A percentile compares a stretch with the other conserved stretches of the same genome.
phyloP scores from a whole-genome alignment of 768 basidiomycete species.

The Leccinum uliginosum region DNA sequence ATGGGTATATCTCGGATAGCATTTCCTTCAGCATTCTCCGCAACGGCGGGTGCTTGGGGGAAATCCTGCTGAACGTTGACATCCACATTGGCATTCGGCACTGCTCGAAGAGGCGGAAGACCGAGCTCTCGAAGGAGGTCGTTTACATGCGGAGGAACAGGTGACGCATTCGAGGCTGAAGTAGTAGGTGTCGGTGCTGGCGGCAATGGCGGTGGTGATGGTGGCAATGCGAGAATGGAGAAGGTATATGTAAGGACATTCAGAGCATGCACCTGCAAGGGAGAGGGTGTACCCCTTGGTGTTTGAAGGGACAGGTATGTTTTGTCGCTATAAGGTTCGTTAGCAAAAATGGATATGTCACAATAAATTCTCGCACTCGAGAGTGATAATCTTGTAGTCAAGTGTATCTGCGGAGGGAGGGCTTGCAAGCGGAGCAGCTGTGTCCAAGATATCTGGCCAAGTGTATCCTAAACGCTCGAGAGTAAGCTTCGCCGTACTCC shows the following conservation, averaged over 20 bases:
- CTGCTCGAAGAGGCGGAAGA: constrained; percentile 46
- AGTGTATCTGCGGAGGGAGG: constrained; percentile 23
- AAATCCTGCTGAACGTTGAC: constrained; percentile 15
- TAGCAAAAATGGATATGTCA: neutral
- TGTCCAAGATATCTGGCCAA: constrained; percentile 44
- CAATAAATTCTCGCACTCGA: constrained; percentile 15
- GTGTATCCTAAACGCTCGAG: constrained; percentile 34
- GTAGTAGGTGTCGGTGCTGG: constrained; percentile 21
- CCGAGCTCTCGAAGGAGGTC: constrained; percentile 62
- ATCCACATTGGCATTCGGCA: constrained; percentile 24
- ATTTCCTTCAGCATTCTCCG: constrained; percentile 29
- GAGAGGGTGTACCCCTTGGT: constrained; percentile 45
- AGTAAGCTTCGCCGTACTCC: constrained; percentile 20
- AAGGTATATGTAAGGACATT: constrained; percentile 36
- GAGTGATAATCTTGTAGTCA: constrained; percentile 27
- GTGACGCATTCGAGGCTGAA: constrained; percentile 18
- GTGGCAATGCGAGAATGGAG: constrained; percentile 52
- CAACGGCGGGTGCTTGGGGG: constrained; percentile 15
- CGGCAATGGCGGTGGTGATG: constrained; percentile 44
- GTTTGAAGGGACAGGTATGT: constrained; percentile 51
- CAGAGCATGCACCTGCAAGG: constrained; percentile 56
- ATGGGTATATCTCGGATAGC: constrained; percentile 53
- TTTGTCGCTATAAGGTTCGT: constrained; percentile 24
- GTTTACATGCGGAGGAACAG: constrained; percentile 52
- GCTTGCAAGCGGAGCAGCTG: constrained; percentile 24